Evolutionary conservation across 306 rosid genomes (phyloP), one percentile per base, ranked within the genome.

Genomic region (Sicyos baderoa): DNA sequence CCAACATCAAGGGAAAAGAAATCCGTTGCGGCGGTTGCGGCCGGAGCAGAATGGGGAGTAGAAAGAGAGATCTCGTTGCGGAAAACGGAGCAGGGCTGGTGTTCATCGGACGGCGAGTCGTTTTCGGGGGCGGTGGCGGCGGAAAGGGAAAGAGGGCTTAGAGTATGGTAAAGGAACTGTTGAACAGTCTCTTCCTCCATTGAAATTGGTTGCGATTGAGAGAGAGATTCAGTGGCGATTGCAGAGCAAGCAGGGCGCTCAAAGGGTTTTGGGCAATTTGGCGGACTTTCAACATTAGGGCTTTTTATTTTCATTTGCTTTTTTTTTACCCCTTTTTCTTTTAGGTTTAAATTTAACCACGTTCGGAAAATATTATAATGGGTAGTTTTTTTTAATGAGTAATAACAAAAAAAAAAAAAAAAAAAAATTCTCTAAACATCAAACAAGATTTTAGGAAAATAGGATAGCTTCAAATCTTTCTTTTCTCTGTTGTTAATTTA

Each of bases 1-100:
- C 67, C 66, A 2, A 88, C 86, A 17, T 89, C 90, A 4, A 93
- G 96, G 57, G 94, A 85, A 78, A 93, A 88, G 85, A 82, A 93
- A 75, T 88, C 91, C 1, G 70, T 35, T 5, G 94, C 82, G 17
- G 81, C 51, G 13, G 77, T 60, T 7, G 56, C 77, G 6, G 73
- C 58, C 2, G 82, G 72, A 45, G 85, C 54, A 70, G 55, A 58
- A 22, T 73, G 81, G 48, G 75, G 73, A 4, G 88, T 76, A 40
- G 86, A 42, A 21, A 89, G 81, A 21, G 96, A 76, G 5, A 93
- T 86, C 64, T 88, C 84, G 74, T 81, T 90, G 54, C 97, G 89
- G 84, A 82, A 86, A 19, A 93, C 94, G 27, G 87, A 68, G 80
- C 77, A 86, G 19, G 84, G 72, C 53, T 83, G 82, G 8, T 27